These are phyloP conservation scores for Abrus precatorius DNA, from an alignment of 306 rosid genomes.

Conservation along the genomic window DNA sequence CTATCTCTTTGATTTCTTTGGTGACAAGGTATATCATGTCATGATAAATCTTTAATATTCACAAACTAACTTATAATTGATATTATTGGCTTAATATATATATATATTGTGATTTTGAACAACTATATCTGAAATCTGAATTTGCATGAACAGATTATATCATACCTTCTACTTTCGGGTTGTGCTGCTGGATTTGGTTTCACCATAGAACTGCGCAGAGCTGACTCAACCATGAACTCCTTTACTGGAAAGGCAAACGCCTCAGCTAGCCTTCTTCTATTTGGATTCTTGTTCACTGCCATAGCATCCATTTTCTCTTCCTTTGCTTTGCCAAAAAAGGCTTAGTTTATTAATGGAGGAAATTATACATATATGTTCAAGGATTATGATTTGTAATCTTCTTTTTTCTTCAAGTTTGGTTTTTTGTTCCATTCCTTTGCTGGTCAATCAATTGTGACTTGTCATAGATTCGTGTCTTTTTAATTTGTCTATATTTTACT, in stretches of 20 bases:
- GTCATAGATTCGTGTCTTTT: neutral
- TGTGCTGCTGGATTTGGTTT: constrained; percentile 73
- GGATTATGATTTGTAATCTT: neutral
- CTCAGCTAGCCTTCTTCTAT: constrained; percentile 59
- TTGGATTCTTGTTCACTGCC: constrained; percentile 61
- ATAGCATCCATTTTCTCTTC: constrained; percentile 61
- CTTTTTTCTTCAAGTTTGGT: no score
- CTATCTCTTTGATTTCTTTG: constrained; percentile 63
- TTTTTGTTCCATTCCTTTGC: neutral
- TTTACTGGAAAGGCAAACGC: constrained; percentile 59
- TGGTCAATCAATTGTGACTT: neutral
- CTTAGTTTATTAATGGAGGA: neutral
- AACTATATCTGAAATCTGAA: neutral
- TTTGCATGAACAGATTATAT: constrained; percentile 52
- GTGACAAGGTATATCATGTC: constrained; percentile 66
- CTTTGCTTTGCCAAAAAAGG: constrained; percentile 53
- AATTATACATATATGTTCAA: neutral
- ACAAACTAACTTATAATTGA: no score
- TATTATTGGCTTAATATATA: neutral
- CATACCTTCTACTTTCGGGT: constrained; percentile 65
- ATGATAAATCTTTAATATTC: neutral
- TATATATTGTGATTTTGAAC: neutral
- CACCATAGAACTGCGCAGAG: constrained; percentile 45
- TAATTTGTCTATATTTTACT: neutral
- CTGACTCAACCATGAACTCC: neutral